phyloP scores from a whole-genome alignment of 108 stramenopile genomes.

The Tribonema minus region DNA sequence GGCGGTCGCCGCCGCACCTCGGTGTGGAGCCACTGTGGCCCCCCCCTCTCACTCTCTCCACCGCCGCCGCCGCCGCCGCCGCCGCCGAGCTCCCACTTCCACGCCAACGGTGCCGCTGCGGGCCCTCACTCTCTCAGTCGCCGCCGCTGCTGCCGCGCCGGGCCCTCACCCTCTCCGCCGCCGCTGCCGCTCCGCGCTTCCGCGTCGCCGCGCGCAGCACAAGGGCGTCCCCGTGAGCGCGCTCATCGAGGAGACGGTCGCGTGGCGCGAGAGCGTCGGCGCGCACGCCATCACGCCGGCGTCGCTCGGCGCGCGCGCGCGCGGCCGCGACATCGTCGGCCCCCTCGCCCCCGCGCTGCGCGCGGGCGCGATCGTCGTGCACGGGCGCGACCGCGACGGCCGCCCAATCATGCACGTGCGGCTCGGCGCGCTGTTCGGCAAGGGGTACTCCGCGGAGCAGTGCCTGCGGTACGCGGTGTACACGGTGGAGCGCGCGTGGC shows the following conservation, averaged over 20 bases:
- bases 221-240: constrained; percentile 6
- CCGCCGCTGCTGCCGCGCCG: no score
- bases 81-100: no score
- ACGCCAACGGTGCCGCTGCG: no score
- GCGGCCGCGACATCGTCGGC: background rate
- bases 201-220: no score
- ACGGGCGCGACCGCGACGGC: constrained; percentile 24
- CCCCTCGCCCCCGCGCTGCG: background rate
- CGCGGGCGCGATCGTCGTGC: constrained; percentile 19
- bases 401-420: background rate
- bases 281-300: constrained; percentile 1
- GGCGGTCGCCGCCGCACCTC: no score
- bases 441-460: background rate
- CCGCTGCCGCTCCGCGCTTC: no score
- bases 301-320: background rate
- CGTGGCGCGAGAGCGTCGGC: constrained; percentile 22
- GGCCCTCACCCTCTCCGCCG: no score
- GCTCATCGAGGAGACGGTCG: constrained; percentile 14
- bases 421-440: background rate
- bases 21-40: no score
- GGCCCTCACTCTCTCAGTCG: no score
- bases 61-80: no score
- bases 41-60: no score
- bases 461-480: constrained; percentile 1
- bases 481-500: constrained; percentile 22